phyloP scores from a whole-genome alignment of 495 filamentous ascomycete species.

The Talaromyces ruber region DNA sequence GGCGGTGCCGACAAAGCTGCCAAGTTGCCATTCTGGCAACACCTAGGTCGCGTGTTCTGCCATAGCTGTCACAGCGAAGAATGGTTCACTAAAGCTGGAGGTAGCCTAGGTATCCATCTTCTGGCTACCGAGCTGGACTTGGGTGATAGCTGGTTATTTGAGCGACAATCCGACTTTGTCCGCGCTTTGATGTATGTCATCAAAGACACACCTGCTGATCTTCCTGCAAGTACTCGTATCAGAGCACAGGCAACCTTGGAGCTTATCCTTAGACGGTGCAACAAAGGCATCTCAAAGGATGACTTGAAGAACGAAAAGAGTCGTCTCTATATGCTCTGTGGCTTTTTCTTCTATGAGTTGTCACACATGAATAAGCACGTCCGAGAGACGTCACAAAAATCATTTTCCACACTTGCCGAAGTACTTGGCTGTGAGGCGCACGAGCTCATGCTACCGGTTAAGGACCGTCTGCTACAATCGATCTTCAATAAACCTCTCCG shows the following conservation, averaged over 20 bases:
- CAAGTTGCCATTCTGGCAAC: slow-evolving; percentile 70
- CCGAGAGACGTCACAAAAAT: slow-evolving; percentile 70
- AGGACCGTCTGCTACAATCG: slow-evolving; percentile 72
- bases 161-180: slow-evolving; percentile 75
- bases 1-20: slow-evolving; percentile 61
- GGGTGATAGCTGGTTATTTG: slow-evolving; percentile 72
- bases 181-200: slow-evolving; percentile 88
- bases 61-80: slow-evolving; percentile 95
- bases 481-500: slow-evolving; percentile 94
- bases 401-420: slow-evolving; percentile 71
- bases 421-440: slow-evolving; percentile 68
- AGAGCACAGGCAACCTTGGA: slow-evolving; percentile 77
- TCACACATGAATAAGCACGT: slow-evolving; percentile 93
- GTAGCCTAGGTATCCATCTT: slow-evolving; percentile 79
- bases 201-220: slow-evolving; percentile 90
- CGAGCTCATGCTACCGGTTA: slow-evolving; percentile 78
- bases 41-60: slow-evolving; percentile 72
- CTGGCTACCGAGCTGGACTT: slow-evolving; percentile 72
- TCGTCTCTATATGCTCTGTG: slow-evolving; percentile 65
- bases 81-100: slow-evolving; percentile 94
- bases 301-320: slow-evolving; percentile 61
- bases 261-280: slow-evolving; percentile 65
- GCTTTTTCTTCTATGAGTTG: slow-evolving; percentile 76
- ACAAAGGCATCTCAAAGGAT: slow-evolving; percentile 62
- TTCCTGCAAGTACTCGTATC: slow-evolving; percentile 76